Conservation (phyloP, 495 filamentous ascomycete species). For the Tetracladium marchalianum region DNA sequence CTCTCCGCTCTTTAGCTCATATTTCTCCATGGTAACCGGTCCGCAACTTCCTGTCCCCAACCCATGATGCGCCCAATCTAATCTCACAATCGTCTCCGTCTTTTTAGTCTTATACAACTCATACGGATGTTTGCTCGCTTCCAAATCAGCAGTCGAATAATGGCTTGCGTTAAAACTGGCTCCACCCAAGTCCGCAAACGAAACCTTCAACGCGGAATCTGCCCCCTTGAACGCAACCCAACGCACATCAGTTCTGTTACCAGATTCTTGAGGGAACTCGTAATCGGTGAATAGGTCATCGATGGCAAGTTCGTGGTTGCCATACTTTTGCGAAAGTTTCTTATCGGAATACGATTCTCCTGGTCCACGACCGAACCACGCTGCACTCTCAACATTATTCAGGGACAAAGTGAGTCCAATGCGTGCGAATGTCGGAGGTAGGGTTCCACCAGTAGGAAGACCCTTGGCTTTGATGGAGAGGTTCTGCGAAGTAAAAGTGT, state of each 20-base stretch:
- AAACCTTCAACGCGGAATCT: slow-evolving; percentile 17
- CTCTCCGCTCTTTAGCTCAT: slow-evolving; percentile 32
- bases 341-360: slow-evolving; percentile 54
- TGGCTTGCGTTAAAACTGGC: slow-evolving; percentile 43
- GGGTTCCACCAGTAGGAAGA: slow-evolving; percentile 22
- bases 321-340: slow-evolving; percentile 46
- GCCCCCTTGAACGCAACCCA: slow-evolving; percentile 40
- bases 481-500: slow-evolving; percentile 34
- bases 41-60: slow-evolving; percentile 43
- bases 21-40: slow-evolving; percentile 38
- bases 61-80: slow-evolving; percentile 51
- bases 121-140: slow-evolving; percentile 46
- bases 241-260: slow-evolving; percentile 50
- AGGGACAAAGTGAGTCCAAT: slow-evolving; percentile 46
- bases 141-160: slow-evolving; percentile 43
- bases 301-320: slow-evolving; percentile 30
- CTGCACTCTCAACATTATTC: slow-evolving; percentile 26
- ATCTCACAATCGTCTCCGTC: slow-evolving; percentile 42
- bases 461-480: slow-evolving; percentile 35
- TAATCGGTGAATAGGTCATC: slow-evolving; percentile 45
- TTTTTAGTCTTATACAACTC: slow-evolving; percentile 39
- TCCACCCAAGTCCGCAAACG: slow-evolving; percentile 30
- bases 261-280: slow-evolving; percentile 58
- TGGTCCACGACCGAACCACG: slow-evolving; percentile 58
- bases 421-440: slow-evolving; percentile 48